Evolutionary conservation across 23 red algal species (phyloP).

Genomic region (Gracilaria domingensis): DNA sequence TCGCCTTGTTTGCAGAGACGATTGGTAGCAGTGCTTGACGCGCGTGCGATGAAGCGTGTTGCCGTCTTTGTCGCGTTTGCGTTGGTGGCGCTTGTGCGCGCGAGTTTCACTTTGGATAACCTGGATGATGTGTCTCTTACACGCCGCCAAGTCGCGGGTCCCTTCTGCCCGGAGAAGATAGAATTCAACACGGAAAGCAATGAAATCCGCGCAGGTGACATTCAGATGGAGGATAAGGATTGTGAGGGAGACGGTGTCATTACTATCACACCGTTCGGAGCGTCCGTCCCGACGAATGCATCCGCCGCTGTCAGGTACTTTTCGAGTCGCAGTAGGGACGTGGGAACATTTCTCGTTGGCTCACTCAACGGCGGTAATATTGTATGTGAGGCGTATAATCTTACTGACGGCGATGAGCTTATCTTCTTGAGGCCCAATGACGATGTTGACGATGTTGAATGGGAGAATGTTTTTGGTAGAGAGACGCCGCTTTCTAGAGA

Average conservation of each 20-base stretch:
- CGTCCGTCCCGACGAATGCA: background rate
- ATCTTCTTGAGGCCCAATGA: slow-evolving; percentile 39
- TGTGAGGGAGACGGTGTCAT: slow-evolving; percentile 22
- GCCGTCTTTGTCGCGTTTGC: background rate
- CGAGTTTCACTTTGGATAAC: background rate
- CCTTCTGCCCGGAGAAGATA: slow-evolving; percentile 29
- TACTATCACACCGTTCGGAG: background rate
- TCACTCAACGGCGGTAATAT: background rate
- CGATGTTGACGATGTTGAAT: slow-evolving; percentile 29
- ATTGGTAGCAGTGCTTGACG: background rate
- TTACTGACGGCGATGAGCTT: background rate
- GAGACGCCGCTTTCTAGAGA: slow-evolving; percentile 27
- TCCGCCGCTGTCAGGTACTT: slow-evolving; percentile 15
- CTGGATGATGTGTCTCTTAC: slow-evolving; percentile 3
- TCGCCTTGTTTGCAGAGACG: background rate
- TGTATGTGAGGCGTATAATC: slow-evolving; percentile 21
- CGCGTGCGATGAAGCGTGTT: background rate
- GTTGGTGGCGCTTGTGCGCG: background rate
- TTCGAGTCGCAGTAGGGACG: background rate
- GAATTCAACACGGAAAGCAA: background rate
- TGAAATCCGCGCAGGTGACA: slow-evolving; percentile 8
- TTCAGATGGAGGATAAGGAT: slow-evolving; percentile 27
- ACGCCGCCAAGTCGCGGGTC: background rate
- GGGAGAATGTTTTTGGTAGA: slow-evolving; percentile 31
- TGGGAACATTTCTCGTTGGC: slow-evolving; percentile 16